Evolutionary conservation across 192 early-diverging fungal species (phyloP).

Genomic region (Coemansia sp.): DNA sequence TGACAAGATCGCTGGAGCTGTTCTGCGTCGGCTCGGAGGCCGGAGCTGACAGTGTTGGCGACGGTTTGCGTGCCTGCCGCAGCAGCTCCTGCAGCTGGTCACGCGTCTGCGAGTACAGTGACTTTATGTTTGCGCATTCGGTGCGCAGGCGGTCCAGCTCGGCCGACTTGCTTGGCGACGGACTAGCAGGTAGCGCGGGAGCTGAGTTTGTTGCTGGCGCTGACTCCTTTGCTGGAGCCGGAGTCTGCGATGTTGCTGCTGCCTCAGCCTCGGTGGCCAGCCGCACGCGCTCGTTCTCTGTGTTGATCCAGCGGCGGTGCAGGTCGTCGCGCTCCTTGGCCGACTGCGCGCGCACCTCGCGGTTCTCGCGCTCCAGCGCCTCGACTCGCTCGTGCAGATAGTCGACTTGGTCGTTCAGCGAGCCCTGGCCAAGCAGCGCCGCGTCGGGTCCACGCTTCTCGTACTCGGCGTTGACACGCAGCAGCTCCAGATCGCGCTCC

Average conservation of each 20-base stretch:
- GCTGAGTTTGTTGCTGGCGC: not conserved
- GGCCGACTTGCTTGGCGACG: conserved; percentile 11
- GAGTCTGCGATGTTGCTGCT: too few relatives aligned
- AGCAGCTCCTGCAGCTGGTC: conserved; percentile 52
- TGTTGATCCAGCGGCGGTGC: conserved; percentile 37
- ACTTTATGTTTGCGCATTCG: conserved; percentile 46
- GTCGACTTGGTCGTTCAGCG: conserved; percentile 48
- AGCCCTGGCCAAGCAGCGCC: not conserved
- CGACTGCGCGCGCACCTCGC: conserved; percentile 39
- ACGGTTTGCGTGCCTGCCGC: not conserved
- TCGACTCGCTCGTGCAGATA: conserved; percentile 48
- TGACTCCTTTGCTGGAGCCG: not conserved
- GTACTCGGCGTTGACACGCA: conserved; percentile 33
- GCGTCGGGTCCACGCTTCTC: conserved; percentile 5
- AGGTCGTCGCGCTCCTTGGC: conserved; percentile 39
- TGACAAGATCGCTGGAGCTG: conserved; percentile 14
- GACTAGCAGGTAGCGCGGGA: conserved; percentile 36
- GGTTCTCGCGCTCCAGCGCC: conserved; percentile 28
- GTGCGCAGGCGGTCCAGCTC: conserved; percentile 34
- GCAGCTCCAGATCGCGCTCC: conserved; percentile 47
- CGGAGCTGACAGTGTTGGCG: not conserved
- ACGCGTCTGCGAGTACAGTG: conserved; percentile 51
- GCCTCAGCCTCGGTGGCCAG: conserved; percentile 2
- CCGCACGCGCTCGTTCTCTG: conserved; percentile 46
- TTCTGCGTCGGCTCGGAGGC: conserved; percentile 9